Conservation (phyloP, 768 basidiomycete genomes). For the Polyporus arcularius region DNA sequence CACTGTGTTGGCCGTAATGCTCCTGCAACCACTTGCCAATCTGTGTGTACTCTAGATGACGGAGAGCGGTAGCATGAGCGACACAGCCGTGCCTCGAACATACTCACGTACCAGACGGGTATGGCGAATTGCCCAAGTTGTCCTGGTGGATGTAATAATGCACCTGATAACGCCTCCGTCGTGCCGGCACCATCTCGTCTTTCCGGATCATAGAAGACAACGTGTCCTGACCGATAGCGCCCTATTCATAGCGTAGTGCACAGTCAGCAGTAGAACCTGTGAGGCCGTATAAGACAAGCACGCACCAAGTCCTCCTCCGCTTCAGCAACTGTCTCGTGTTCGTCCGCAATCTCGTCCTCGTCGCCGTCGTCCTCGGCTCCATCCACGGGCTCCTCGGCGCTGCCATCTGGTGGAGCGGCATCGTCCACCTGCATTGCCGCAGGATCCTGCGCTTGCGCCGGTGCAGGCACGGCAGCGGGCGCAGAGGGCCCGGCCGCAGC, state of each 20-base stretch:
- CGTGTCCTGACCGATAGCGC: conserved; percentile 71
- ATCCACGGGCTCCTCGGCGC: background rate
- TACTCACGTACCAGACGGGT: conserved; percentile 55
- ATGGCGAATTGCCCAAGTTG: conserved; percentile 51
- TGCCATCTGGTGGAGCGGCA: too few relatives aligned
- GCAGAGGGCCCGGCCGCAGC: conserved; percentile 1
- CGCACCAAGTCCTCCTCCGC: conserved; percentile 19
- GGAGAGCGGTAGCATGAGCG: background rate
- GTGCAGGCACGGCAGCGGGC: background rate
- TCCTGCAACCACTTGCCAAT: conserved; percentile 64
- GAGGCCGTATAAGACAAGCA: conserved; percentile 4
- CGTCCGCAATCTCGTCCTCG: background rate
- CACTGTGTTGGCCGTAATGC: conserved; percentile 56
- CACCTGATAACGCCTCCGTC: conserved; percentile 57
- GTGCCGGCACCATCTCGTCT: conserved; percentile 63
- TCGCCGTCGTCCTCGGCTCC: background rate
- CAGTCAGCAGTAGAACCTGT: conserved; percentile 2
- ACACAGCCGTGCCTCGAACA: conserved; percentile 7
- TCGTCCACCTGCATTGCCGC: background rate
- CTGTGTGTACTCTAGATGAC: conserved; percentile 48
- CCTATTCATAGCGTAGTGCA: conserved; percentile 40
- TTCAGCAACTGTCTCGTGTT: background rate
- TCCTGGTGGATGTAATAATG: conserved; percentile 40
- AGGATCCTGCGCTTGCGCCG: background rate
- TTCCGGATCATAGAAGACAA: conserved; percentile 72